phyloP scores from a whole-genome alignment of 169 alveolate species.

The Plasmodium gaboni region DNA sequence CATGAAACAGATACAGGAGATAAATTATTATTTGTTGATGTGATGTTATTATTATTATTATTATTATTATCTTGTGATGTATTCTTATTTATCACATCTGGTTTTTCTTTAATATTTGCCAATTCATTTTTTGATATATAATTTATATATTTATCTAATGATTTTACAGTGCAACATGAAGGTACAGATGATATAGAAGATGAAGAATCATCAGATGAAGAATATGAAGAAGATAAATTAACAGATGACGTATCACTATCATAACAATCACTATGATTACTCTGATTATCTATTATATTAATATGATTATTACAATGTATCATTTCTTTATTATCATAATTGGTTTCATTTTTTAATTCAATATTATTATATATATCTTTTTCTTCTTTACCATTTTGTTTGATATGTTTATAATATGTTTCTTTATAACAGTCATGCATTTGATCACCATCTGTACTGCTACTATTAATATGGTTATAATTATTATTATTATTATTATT shows the following conservation, averaged over 20 bases:
- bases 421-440: not conserved
- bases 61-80: constrained; percentile 1
- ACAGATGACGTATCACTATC: not conserved
- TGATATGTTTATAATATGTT: too few species aligned
- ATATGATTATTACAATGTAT: too few species aligned
- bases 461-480: not conserved
- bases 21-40: constrained; percentile 10
- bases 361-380: not conserved
- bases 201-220: constrained; percentile 4
- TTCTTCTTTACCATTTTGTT: not conserved
- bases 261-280: not conserved
- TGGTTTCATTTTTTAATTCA: not conserved
- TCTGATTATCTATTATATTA: not conserved
- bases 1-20: constrained; percentile 6
- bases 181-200: constrained; percentile 44
- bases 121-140: constrained; percentile 31
- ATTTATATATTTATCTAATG: constrained; percentile 53
- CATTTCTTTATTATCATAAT: not conserved
- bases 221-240: too few species aligned
- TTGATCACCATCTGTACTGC: not conserved
- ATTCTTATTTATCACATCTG: not conserved
- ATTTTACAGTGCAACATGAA: constrained; percentile 49
- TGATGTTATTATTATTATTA: not conserved
- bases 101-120: constrained; percentile 1
- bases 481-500: not conserved